These are phyloP conservation scores for Petunia secreta DNA, from an alignment of 257 asterid genomes.

Conservation along the genomic window DNA sequence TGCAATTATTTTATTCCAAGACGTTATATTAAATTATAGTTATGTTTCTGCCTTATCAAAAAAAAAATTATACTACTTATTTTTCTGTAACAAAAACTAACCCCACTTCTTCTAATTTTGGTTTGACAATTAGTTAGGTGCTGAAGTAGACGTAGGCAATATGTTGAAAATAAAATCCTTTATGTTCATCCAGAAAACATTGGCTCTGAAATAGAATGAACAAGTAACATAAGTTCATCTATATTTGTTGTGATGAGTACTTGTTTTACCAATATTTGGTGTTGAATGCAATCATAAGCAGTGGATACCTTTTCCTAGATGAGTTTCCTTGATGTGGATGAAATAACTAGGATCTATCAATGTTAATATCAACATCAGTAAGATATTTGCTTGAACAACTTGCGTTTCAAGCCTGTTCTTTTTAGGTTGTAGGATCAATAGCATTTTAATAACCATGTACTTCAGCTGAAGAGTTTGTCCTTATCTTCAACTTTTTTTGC, in stretches of 20 bases:
- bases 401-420: conserved; percentile 2
- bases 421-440: background rate
- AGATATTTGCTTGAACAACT: background rate
- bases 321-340: background rate
- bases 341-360: conserved; percentile 13
- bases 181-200: conserved; percentile 6
- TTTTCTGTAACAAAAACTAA: background rate
- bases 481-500: conserved; percentile 34
- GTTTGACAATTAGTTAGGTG: background rate
- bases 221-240: background rate
- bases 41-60: background rate
- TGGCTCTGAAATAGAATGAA: background rate
- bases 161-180: conserved; percentile 7
- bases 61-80: too few species aligned
- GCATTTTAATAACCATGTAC: background rate
- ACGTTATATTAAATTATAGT: background rate
- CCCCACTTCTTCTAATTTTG: background rate
- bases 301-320: background rate
- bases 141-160: background rate
- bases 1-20: conserved; percentile 13
- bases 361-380: background rate
- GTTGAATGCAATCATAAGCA: background rate
- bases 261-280: background rate
- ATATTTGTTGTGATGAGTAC: background rate
- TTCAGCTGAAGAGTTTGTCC: background rate